Evolutionary conservation across 345 rosid species (phyloP), one percentile per base, ranked within the genome.

Genomic region (Salix purpurea): DNA sequence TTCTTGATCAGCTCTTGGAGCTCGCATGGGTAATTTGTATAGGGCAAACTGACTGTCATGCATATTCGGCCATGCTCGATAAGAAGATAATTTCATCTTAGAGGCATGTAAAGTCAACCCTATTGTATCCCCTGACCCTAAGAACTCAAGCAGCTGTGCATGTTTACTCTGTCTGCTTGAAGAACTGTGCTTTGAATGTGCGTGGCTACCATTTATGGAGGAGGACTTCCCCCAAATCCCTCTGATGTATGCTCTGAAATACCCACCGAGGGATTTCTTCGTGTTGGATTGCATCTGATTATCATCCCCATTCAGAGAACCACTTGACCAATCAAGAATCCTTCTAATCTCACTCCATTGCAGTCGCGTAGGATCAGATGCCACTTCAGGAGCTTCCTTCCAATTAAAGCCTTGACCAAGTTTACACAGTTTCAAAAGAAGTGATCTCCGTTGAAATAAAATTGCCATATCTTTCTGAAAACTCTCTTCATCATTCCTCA

Each of bases 51-150:
- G 88, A 73, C 84, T 85, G 56, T 91, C 97, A 56, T 85, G 90
- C 93, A 93, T 93, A 71, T 83, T 90, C 21, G 98, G 97, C 98
- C 98, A 93, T 74, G 93, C 91, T 72, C 89, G 86, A 83, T 89
- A 91, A 15, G 91, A 89, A 77, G 92, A 84, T 79, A 93, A 75
- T 84, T 81, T 91, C 74, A 79, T 30, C 6, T 67, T 82, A 40
- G 88, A 84, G 54, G 94, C 93, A 70, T 77, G 87, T 21, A 91
- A 44, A 13, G 85, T 82, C 78, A 94, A 80, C 46, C 92, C 93
- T 71, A 92, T 83, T 3, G 86, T 74, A 77, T 92, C 93, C 65
- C 94, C 93, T 18, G 84, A 86, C 69, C 77, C 87, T 34, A 94
- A 82, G 85, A 90, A 92, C 21, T 80, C 89, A 34, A 83, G 87